Conservation (phyloP, 768 basidiomycete genomes). For the Gymnopilus dilepis region DNA sequence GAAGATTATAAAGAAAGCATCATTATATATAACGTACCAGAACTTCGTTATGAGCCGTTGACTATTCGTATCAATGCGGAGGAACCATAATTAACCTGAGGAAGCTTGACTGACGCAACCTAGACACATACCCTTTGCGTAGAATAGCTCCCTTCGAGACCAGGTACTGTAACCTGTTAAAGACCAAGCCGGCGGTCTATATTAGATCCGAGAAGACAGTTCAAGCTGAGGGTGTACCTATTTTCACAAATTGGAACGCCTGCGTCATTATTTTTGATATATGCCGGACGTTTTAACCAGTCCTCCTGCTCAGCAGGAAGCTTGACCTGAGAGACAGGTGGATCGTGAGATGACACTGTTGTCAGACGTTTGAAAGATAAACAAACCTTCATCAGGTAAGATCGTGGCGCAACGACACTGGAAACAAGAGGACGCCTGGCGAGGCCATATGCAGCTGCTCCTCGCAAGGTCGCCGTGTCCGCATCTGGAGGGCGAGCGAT, state of each 20-base stretch:
- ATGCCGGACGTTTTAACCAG: slow-evolving; percentile 83
- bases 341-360: slow-evolving; percentile 10
- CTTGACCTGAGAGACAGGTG: slow-evolving; percentile 62
- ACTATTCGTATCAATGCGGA: slow-evolving; percentile 43
- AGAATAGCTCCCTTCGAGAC: slow-evolving; percentile 88
- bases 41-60: slow-evolving; percentile 84
- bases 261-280: slow-evolving; percentile 78
- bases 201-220: slow-evolving; percentile 24
- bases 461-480: slow-evolving; percentile 87
- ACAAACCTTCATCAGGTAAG: slow-evolving; percentile 85
- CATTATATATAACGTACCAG: slow-evolving; percentile 55
- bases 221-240: slow-evolving; percentile 46
- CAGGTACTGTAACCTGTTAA: slow-evolving; percentile 77
- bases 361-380: neutral
- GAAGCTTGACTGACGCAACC: slow-evolving; percentile 1
- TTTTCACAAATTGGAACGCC: slow-evolving; percentile 85
- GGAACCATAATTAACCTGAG: slow-evolving; percentile 19
- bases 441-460: slow-evolving; percentile 88
- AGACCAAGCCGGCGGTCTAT: slow-evolving; percentile 32
- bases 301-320: slow-evolving; percentile 88
- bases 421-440: slow-evolving; percentile 79
- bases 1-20: slow-evolving; percentile 14
- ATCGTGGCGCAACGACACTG: slow-evolving; percentile 79
- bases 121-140: slow-evolving; percentile 72
- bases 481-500: slow-evolving; percentile 86